Percentiles rank a stretch among this genome's conserved stretches.
These are phyloP conservation scores for Melaleuca alternifolia DNA, from an alignment of 345 rosid genomes.

Conservation along the genomic window DNA sequence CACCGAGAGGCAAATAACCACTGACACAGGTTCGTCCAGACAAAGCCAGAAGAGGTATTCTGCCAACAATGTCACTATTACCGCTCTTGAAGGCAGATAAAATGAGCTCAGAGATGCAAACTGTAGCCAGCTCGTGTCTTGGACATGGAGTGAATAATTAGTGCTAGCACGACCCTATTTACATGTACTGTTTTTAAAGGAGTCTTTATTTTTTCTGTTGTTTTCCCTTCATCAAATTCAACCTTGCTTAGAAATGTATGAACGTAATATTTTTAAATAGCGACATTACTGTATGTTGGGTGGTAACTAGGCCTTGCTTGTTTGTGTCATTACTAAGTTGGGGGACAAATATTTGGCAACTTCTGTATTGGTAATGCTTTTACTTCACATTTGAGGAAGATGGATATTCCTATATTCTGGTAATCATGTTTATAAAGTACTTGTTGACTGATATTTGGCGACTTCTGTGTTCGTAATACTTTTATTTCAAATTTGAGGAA, in stretches of 20 bases:
- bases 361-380: background rate
- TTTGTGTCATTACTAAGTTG: background rate
- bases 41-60: background rate
- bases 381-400: no score
- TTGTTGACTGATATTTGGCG: background rate
- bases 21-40: background rate
- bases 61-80: background rate
- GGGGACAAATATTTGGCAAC: background rate
- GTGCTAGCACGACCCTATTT: background rate
- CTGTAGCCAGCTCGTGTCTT: background rate
- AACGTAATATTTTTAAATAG: background rate
- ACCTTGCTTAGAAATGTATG: background rate
- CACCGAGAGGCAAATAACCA: background rate
- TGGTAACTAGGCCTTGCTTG: background rate
- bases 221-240: background rate
- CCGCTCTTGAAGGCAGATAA: constrained; percentile 1
- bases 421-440: no score
- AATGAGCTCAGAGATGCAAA: background rate
- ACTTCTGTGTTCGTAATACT: background rate
- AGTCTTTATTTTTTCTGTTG: background rate
- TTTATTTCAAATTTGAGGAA: no score
- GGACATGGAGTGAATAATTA: background rate
- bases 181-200: background rate
- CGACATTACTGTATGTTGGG: background rate
- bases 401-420: no score